Conservation (phyloP, 495 filamentous ascomycete species). For the Aspergillus bridgeri region DNA sequence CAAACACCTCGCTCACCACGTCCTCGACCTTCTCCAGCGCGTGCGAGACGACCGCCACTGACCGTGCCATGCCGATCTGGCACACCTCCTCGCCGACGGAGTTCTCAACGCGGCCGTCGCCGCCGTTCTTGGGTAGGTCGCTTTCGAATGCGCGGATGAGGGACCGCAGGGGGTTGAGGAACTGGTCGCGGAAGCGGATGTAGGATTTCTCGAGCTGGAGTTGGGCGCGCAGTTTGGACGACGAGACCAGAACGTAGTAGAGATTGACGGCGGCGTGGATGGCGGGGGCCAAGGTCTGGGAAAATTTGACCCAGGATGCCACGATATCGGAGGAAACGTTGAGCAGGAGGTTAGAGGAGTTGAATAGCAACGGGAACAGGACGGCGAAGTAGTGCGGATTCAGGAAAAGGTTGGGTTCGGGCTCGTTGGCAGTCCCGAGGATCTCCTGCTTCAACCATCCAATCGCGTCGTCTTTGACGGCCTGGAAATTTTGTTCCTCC, state of each 20-base stretch:
- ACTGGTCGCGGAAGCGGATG: conserved; percentile 37
- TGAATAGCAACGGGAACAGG: conserved; percentile 39
- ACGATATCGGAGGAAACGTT: conserved; percentile 30
- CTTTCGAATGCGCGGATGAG: conserved; percentile 33
- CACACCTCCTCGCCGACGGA: conserved; percentile 40
- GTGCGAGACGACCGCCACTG: conserved; percentile 36
- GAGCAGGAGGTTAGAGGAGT: conserved; percentile 18
- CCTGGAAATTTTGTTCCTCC: conserved; percentile 67
- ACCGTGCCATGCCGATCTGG: conserved; percentile 35
- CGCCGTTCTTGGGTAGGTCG: conserved; percentile 36
- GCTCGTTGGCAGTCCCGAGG: conserved; percentile 40
- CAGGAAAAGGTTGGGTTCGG: conserved; percentile 27
- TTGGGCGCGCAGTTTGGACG: conserved; percentile 24
- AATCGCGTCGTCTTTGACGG: conserved; percentile 76
- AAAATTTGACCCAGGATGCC: conserved; percentile 35
- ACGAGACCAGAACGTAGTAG: conserved; percentile 43
- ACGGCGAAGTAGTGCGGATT: conserved; percentile 51
- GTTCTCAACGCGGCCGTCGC: conserved; percentile 37
- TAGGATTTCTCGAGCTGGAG: conserved; percentile 39
- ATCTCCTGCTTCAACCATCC: conserved; percentile 87
- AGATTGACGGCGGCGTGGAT: conserved; percentile 45
- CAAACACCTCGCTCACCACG: conserved; percentile 32
- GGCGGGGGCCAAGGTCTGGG: conserved; percentile 34
- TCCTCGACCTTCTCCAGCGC: conserved; percentile 40
- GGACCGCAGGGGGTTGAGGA: conserved; percentile 32